Evolutionary conservation across 305 asterid species (phyloP).

Genomic region (Fraxinus velutina): DNA sequence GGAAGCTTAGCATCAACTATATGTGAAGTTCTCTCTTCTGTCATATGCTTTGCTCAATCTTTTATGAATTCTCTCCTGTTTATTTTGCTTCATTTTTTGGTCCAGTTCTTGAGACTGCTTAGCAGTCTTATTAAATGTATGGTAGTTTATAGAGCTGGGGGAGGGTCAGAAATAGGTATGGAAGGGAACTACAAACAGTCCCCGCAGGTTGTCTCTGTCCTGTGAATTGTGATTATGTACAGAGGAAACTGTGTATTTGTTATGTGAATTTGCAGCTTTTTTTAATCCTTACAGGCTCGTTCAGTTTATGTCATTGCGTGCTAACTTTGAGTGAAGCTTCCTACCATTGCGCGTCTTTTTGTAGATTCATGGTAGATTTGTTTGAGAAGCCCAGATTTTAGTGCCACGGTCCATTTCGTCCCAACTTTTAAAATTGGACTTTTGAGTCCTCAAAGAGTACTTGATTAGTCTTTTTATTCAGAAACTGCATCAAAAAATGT

Average conservation of each 20-base stretch:
- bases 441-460: background rate
- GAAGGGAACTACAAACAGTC: slow-evolving; percentile 1
- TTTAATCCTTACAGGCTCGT: background rate
- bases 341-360: background rate
- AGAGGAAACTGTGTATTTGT: background rate
- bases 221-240: background rate
- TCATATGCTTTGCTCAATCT: too few species aligned
- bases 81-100: slow-evolving; percentile 7
- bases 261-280: background rate
- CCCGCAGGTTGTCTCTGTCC: background rate
- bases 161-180: slow-evolving; percentile 30
- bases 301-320: background rate
- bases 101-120: slow-evolving; percentile 7
- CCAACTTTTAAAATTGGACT: background rate
- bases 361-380: background rate
- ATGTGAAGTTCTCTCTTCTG: background rate
- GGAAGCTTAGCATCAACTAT: slow-evolving; percentile 22
- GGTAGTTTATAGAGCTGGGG: slow-evolving; percentile 23
- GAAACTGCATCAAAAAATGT: too few species aligned
- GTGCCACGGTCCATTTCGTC: background rate
- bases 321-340: background rate
- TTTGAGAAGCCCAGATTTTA: background rate
- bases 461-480: background rate
- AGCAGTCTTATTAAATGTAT: slow-evolving; percentile 13
- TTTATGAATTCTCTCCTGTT: background rate